Percentiles rank a stretch among this genome's conserved stretches.
These are phyloP conservation scores for Fusarium sp. DNA, from an alignment of 2,329 filamentous ascomycete species.

Conservation along the genomic window DNA sequence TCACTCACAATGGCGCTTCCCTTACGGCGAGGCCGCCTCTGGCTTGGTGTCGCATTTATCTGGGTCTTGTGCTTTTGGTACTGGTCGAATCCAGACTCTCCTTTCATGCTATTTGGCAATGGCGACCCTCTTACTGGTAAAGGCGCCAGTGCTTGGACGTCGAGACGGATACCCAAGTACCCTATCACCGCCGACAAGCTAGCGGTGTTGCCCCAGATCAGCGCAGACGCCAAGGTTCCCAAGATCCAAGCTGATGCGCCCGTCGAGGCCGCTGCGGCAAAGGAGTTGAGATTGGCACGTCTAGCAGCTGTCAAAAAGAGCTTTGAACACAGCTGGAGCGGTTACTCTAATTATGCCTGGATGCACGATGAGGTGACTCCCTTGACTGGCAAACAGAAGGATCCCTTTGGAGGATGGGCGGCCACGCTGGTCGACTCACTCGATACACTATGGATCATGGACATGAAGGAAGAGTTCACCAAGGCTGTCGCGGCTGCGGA, in stretches of 20 bases:
- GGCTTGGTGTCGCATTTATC: conserved; percentile 36
- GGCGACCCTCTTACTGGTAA: conserved; percentile 37
- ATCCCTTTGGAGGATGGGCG: conserved; percentile 71
- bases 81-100: conserved; percentile 32
- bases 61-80: conserved; percentile 43
- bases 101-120: conserved; percentile 30
- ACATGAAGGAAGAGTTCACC: conserved; percentile 69
- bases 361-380: conserved; percentile 69
- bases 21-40: conserved; percentile 40
- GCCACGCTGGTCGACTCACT: conserved; percentile 70
- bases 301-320: conserved; percentile 57
- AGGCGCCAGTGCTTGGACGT: conserved; percentile 38
- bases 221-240: conserved; percentile 35
- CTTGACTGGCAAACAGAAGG: conserved; percentile 58
- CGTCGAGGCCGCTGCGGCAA: conserved; percentile 39
- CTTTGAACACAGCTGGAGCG: conserved; percentile 65
- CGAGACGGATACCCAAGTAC: conserved; percentile 33
- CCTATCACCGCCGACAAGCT: conserved; percentile 39
- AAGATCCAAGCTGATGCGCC: conserved; percentile 48
- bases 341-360: conserved; percentile 70
- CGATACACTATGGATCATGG: conserved; percentile 76
- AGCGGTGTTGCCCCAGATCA: conserved; percentile 49
- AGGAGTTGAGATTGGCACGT: conserved; percentile 50
- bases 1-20: conserved; percentile 28
- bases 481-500: conserved; percentile 66